Conservation (phyloP, 305 asterid species). For the Fraxinus floribunda region DNA sequence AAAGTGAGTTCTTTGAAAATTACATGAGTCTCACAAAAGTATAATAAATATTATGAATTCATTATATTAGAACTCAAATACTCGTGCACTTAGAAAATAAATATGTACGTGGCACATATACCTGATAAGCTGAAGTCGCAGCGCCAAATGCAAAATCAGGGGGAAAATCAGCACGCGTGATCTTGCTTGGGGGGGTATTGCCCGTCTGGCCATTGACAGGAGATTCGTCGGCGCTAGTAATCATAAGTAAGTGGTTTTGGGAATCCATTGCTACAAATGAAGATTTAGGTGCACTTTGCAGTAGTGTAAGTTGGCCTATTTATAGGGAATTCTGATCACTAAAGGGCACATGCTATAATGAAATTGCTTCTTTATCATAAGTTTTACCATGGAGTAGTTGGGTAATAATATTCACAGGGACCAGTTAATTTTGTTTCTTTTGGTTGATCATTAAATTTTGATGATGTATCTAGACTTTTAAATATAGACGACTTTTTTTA, state of each 20-base stretch:
- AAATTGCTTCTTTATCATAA: not conserved
- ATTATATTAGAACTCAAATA: not conserved
- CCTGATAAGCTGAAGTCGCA: slow-evolving; percentile 42
- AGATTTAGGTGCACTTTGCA: not conserved
- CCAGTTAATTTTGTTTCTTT: not conserved
- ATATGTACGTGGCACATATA: not conserved
- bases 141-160: slow-evolving; percentile 34
- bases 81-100: too few species aligned
- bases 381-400: not conserved
- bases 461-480: too few species aligned
- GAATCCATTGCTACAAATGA: not conserved
- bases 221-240: not conserved
- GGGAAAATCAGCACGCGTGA: slow-evolving; percentile 33
- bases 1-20: not conserved
- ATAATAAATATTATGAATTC: not conserved
- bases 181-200: not conserved
- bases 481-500: too few species aligned
- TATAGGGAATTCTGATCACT: not conserved
- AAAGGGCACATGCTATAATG: not conserved
- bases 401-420: not conserved
- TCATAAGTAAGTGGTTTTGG: not conserved
- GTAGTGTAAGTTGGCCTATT: not conserved
- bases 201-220: not conserved
- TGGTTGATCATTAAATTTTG: not conserved
- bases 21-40: not conserved